phyloP scores from a whole-genome alignment of 495 filamentous ascomycete genomes.

The Penicillium waksmanii region DNA sequence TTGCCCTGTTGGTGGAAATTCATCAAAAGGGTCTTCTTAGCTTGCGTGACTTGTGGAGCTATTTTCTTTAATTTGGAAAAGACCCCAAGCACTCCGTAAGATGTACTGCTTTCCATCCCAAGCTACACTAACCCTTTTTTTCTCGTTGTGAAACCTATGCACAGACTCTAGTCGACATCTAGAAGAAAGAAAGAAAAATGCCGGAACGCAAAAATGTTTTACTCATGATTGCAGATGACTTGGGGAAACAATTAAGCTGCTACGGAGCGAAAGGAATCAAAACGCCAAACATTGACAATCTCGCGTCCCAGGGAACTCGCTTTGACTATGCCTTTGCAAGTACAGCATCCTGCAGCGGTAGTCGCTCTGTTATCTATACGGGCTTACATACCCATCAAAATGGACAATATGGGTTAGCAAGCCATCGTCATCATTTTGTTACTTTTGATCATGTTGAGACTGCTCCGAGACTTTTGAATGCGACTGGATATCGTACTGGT shows the following conservation, averaged over 20 bases:
- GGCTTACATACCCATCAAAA: constrained; percentile 51
- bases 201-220: constrained; percentile 36
- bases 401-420: constrained; percentile 45
- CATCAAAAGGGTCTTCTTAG: not conserved
- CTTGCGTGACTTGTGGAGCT: not conserved
- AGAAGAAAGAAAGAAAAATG: not conserved
- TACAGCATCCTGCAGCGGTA: constrained; percentile 47
- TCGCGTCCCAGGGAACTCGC: constrained; percentile 35
- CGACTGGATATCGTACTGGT: constrained; percentile 38
- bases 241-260: constrained; percentile 42
- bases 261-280: constrained; percentile 37
- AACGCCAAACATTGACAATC: constrained; percentile 43
- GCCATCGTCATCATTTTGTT: constrained; percentile 33
- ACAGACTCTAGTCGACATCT: not conserved
- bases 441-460: constrained; percentile 44
- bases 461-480: constrained; percentile 35
- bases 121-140: no score
- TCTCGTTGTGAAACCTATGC: no score
- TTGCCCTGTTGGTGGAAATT: not conserved
- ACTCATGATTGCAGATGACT: constrained; percentile 47
- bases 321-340: constrained; percentile 47
- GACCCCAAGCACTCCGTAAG: no score
- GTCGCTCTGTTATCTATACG: constrained; percentile 47
- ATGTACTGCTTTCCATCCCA: no score
- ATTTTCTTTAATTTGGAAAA: no score